A percentile compares a stretch with the other conserved stretches of the same genome.
phyloP scores from a whole-genome alignment of 2,329 filamentous ascomycete genomes.

The Trichoderma brevicompactum region DNA sequence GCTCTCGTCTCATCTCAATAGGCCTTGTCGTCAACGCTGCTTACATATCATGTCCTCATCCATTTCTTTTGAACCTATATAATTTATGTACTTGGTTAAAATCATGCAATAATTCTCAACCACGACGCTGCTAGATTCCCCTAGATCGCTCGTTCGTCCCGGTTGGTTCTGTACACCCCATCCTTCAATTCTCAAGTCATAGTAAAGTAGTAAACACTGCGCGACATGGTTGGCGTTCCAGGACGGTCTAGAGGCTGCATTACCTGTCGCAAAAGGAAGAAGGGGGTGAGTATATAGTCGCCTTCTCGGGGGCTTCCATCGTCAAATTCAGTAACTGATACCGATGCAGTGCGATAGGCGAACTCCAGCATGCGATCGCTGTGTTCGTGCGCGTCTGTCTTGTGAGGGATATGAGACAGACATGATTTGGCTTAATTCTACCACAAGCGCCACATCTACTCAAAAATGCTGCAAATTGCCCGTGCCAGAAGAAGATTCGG shows the following conservation, averaged over 20 bases:
- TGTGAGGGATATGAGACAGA: constrained; percentile 23
- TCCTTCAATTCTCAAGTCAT: background rate
- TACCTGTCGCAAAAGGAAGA: constrained; percentile 29
- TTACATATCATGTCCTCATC: background rate
- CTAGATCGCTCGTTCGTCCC: background rate
- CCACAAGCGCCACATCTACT: background rate
- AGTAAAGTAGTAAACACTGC: background rate
- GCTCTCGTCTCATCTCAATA: background rate
- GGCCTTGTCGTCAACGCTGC: background rate
- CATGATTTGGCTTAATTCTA: constrained; percentile 14
- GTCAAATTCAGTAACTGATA: background rate
- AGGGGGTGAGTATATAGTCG: constrained; percentile 23
- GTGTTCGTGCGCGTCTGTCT: background rate
- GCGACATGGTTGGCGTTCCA: constrained; percentile 29
- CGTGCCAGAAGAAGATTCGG: background rate
- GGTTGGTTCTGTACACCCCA: background rate
- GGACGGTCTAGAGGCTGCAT: constrained; percentile 29
- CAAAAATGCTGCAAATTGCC: background rate
- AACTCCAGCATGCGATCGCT: constrained; percentile 12
- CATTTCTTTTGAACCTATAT: no score
- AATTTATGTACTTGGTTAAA: no score
- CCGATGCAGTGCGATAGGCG: constrained; percentile 13
- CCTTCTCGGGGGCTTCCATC: background rate
- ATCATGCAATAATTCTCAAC: background rate
- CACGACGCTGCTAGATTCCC: background rate